Conservation (phyloP, 768 basidiomycete species). For the Mrakia gelida region DNA sequence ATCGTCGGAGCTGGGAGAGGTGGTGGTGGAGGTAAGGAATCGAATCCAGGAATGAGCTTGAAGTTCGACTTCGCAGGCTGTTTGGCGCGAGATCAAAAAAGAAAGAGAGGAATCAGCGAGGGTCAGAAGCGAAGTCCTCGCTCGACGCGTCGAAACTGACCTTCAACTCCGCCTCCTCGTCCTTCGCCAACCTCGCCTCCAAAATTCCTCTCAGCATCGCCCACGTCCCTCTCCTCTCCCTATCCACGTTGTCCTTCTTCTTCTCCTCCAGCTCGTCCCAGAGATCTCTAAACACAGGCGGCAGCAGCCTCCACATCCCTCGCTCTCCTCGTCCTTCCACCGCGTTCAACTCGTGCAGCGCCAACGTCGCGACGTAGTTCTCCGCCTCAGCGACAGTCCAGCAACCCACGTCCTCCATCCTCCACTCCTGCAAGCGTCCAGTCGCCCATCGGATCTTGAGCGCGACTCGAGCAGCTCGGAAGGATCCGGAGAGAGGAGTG, state of each 20-base stretch:
- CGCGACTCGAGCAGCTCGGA: conserved; percentile 68
- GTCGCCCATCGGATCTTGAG: conserved; percentile 71
- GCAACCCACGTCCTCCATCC: conserved; percentile 82
- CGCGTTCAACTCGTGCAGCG: conserved; percentile 64
- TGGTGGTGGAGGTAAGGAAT: conserved; percentile 21
- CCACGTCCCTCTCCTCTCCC: conserved; percentile 67
- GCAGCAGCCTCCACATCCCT: conserved; percentile 62
- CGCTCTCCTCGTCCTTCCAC: conserved; percentile 30
- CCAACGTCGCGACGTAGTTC: conserved; percentile 81
- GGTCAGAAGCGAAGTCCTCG: no score
- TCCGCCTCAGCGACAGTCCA: conserved; percentile 72
- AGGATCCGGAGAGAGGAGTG: conserved; percentile 59
- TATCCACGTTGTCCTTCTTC: conserved; percentile 60
- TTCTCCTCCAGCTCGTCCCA: conserved; percentile 81
- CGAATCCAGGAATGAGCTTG: conserved; percentile 36
- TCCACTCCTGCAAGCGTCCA: conserved; percentile 58
- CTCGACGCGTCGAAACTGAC: conserved; percentile 2
- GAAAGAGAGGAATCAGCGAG: neutral
- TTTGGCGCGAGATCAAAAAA: neutral
- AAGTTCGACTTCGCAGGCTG: conserved; percentile 18
- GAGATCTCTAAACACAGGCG: conserved; percentile 74
- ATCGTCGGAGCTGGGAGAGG: neutral
- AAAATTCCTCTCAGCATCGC: conserved; percentile 60
- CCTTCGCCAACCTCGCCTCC: conserved; percentile 41
- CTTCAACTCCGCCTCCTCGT: conserved; percentile 47